Evolutionary conservation across 2,329 filamentous ascomycete genomes (phyloP), one percentile per base, ranked within the genome.

Genomic region (Didymella sp.): DNA sequence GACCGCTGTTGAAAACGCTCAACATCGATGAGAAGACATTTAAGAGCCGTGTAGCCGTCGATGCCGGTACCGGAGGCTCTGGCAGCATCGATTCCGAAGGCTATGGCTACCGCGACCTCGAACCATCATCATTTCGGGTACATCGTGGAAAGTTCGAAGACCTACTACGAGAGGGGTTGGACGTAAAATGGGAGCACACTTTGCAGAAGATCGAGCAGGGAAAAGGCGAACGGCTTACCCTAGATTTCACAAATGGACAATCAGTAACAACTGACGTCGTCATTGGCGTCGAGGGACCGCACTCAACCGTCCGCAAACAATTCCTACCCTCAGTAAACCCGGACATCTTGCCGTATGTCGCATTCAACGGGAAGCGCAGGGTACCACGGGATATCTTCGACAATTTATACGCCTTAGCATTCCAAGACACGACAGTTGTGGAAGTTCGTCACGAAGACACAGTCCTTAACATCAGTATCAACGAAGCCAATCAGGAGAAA

Each of bases 211-310:
- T 64, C 12, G 38, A 31, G 1, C 51, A 37, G 33, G 54, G 17
- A 2, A 25, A 27, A 24, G 58, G 37, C 2, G 25, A 4, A 5
- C 25, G 8, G 25, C 19, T 42, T 7, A 19, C 11, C 12, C 25
- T 66, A 11, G 38, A 42, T 1, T 64, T 67, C 21, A 33, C 55
- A 3, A 63, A 69, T 12, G 64, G 63, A 13, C 28, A 59, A 28
- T 48, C 17, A 11, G 19, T 55, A 2, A 38, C 56, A 7, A 60
- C 51, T 19, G 54, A 61, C 1, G 43, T 71, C n/a, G 57, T 78
- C 0, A 52, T 79, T 25, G 78, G 64, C 2, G 68, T 70, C 1
- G 77, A 79, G 53, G 78, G 78, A 6, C 65, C 69, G 1, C 77
- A 80, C 54, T 79, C 78, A 1, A 25, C 31, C 3, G 35, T 74